Percentiles rank a stretch among this genome's conserved stretches.
phyloP scores from a whole-genome alignment of 2,329 filamentous ascomycete species.

The Clonostachys rhizophaga region DNA sequence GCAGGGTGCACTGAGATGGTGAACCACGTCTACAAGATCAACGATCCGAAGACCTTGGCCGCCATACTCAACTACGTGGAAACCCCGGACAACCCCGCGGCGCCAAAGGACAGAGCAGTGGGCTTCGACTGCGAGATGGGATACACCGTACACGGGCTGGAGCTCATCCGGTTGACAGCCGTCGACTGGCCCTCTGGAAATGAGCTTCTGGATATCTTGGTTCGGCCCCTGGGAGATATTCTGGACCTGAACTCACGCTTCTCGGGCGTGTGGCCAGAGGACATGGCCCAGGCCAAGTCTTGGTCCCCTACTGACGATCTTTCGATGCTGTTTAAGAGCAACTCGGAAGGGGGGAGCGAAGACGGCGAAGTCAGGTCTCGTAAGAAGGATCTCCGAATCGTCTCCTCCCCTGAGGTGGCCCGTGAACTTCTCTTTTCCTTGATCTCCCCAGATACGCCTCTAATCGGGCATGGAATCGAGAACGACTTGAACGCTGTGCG shows the following conservation, averaged over 20 bases:
- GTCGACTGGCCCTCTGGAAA: conserved; percentile 79
- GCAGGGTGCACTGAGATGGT: conserved; percentile 67
- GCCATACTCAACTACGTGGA: conserved; percentile 72
- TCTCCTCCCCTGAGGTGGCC: conserved; percentile 69
- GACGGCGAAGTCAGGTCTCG: conserved; percentile 15
- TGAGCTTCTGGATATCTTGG: conserved; percentile 76
- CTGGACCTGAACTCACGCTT: conserved; percentile 90
- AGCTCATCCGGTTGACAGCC: conserved; percentile 85
- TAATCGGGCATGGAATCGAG: conserved; percentile 91
- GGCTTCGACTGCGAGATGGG: conserved; percentile 98
- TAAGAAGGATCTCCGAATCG: conserved; percentile 59
- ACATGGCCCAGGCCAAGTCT: conserved; percentile 64
- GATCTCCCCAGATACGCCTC: conserved; percentile 70
- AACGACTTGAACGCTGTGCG: conserved; percentile 88
- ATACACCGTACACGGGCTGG: conserved; percentile 83
- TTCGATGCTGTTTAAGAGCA: conserved; percentile 13
- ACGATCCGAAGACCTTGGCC: conserved; percentile 71
- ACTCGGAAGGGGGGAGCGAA: conserved; percentile 10
- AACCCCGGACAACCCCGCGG: conserved; percentile 63
- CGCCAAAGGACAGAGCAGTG: conserved; percentile 56
- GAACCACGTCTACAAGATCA: conserved; percentile 85
- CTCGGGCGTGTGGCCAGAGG: conserved; percentile 78
- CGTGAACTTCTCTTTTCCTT: conserved; percentile 73
- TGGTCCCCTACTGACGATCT: conserved; percentile 30
- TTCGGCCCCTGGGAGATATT: conserved; percentile 77